phyloP scores from a whole-genome alignment of 2,329 filamentous ascomycete genomes.

The Gnomoniopsis sp. region DNA sequence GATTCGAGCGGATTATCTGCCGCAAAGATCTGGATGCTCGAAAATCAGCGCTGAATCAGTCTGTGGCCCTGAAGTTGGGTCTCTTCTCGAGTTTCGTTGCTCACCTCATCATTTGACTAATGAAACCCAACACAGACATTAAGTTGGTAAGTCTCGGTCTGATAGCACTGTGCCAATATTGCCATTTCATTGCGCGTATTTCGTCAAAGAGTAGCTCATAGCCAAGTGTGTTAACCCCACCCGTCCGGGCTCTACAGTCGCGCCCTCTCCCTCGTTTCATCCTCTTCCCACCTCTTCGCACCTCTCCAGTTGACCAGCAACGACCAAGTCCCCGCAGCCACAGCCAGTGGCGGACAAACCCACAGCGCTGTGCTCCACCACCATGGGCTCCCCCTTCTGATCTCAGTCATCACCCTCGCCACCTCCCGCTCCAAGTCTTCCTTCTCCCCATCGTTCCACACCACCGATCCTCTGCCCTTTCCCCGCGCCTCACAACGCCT shows the following conservation, averaged over 20 bases:
- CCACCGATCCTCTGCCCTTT: constrained; percentile 66
- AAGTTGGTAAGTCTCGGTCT: too few species aligned
- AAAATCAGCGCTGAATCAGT: too few species aligned
- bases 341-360: constrained; percentile 71
- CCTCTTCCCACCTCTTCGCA: constrained; percentile 67
- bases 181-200: neutral
- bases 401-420: constrained; percentile 57
- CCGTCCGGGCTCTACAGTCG: constrained; percentile 32
- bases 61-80: too few species aligned
- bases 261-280: constrained; percentile 45
- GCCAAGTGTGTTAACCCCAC: neutral
- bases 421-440: constrained; percentile 68
- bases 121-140: too few species aligned
- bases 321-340: constrained; percentile 65
- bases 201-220: neutral
- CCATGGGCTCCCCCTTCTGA: constrained; percentile 62
- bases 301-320: constrained; percentile 69
- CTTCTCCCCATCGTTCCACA: constrained; percentile 84
- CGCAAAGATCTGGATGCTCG: too few species aligned
- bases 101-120: too few species aligned
- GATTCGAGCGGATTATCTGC: too few species aligned
- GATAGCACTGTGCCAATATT: too few species aligned
- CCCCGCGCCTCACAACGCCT: constrained; percentile 65
- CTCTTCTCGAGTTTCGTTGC: too few species aligned
- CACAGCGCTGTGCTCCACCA: constrained; percentile 81